Percentiles rank a stretch among this genome's conserved stretches.
Evolutionary conservation across 306 rosid genomes (phyloP).

Genomic region (Morella rubra): DNA sequence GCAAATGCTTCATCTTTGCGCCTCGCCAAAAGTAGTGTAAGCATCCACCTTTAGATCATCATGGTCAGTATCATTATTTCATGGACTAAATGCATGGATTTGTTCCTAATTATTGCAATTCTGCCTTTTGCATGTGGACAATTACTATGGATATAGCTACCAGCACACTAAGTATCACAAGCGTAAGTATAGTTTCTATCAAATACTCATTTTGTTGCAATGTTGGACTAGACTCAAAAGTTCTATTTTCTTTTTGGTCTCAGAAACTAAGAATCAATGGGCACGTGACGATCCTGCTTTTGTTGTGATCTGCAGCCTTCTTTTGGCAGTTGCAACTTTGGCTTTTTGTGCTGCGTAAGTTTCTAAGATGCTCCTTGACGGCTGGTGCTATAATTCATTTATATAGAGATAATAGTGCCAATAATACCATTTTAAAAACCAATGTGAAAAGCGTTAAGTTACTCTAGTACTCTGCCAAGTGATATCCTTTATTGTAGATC

Average conservation of each 20-base stretch:
- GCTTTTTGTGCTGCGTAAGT: conserved; percentile 99
- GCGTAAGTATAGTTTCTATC: conserved; percentile 65
- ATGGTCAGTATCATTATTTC: conserved; percentile 1
- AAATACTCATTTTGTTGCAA: conserved; percentile 11
- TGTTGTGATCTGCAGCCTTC: conserved; percentile 98
- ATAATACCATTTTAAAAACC: conserved; percentile 16
- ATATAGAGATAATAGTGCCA: conserved; percentile 9
- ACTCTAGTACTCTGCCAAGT: conserved; percentile 1
- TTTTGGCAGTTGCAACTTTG: conserved; percentile 77
- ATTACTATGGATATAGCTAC: conserved; percentile 67
- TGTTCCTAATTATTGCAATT: conserved; percentile 31
- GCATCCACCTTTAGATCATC: conserved; percentile 35
- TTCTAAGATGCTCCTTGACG: conserved; percentile 31
- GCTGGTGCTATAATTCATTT: conserved; percentile 19
- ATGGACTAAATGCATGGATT: not conserved
- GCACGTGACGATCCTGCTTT: conserved; percentile 99
- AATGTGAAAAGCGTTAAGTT: conserved; percentile 5
- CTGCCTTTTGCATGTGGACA: conserved; percentile 45
- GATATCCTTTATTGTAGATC: not conserved
- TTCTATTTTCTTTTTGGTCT: conserved; percentile 32
- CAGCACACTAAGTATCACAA: conserved; percentile 99
- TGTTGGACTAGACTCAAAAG: not conserved
- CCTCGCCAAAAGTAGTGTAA: conserved; percentile 98
- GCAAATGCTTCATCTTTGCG: conserved; percentile 99
- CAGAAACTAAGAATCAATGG: conserved; percentile 99